These are phyloP conservation scores for Dunaliella primolecta DNA, from an alignment of 139 green algal genomes.

Conservation along the genomic window DNA sequence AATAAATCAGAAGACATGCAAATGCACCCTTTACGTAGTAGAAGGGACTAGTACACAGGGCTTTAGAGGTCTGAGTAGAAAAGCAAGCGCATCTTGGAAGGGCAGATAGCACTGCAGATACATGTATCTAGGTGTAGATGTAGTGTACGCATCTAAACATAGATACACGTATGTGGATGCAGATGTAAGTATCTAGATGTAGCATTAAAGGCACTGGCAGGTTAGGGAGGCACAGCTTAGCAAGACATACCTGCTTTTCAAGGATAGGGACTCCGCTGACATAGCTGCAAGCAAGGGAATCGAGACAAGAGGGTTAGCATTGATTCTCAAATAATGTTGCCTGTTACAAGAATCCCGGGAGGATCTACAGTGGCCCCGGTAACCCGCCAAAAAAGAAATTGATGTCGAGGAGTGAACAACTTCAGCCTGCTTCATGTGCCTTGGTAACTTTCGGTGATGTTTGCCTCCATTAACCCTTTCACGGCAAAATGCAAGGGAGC, in stretches of 20 bases:
- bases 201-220: neutral
- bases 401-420: no score
- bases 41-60: no score
- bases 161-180: neutral
- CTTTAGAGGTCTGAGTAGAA: neutral
- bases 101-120: neutral
- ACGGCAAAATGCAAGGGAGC: no score
- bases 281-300: constrained; percentile 3
- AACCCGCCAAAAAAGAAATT: neutral
- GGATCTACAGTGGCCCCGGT: neutral
- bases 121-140: neutral
- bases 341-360: neutral
- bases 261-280: constrained; percentile 32
- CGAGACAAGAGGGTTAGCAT: neutral
- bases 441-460: neutral
- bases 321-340: neutral
- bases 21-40: no score
- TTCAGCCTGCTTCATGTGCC: no score
- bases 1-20: no score
- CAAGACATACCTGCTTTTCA: constrained; percentile 19
- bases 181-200: no score
- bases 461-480: neutral
- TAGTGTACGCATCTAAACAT: neutral
- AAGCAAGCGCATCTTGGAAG: neutral
- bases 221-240: neutral